phyloP scores from a whole-genome alignment of 1,284 basidiomycete species.

The Trichosporon asahii region DNA sequence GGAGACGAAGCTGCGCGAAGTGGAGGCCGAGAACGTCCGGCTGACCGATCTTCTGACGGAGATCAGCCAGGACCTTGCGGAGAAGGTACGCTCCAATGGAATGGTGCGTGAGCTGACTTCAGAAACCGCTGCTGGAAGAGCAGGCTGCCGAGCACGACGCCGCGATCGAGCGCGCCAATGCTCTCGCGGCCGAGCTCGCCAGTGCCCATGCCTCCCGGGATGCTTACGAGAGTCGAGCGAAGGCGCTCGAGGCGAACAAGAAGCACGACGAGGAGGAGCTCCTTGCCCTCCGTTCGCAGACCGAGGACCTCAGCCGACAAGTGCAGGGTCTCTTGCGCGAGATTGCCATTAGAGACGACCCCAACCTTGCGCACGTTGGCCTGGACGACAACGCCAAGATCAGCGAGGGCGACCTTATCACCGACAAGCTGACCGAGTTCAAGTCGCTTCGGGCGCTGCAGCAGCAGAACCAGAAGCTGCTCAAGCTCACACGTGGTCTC shows the following conservation, averaged over 20 bases:
- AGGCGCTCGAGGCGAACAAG: slow-evolving; percentile 61
- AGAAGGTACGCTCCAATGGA: slow-evolving; percentile 60
- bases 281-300: slow-evolving; percentile 67
- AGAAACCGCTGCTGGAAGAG: slow-evolving; percentile 83
- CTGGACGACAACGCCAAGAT: slow-evolving; percentile 55
- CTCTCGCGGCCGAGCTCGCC: slow-evolving; percentile 75
- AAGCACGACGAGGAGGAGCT: slow-evolving; percentile 65
- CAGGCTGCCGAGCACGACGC: slow-evolving; percentile 82
- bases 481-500: slow-evolving; percentile 77
- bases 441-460: slow-evolving; percentile 74
- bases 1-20: slow-evolving; percentile 73
- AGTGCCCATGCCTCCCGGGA: slow-evolving; percentile 65
- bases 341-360: slow-evolving; percentile 74
- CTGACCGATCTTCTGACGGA: slow-evolving; percentile 65
- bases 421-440: slow-evolving; percentile 86
- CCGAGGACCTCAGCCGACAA: slow-evolving; percentile 83
- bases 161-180: slow-evolving; percentile 68
- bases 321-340: slow-evolving; percentile 75
- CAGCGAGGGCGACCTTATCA: slow-evolving; percentile 69
- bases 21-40: slow-evolving; percentile 72
- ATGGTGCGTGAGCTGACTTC: slow-evolving; percentile 13
- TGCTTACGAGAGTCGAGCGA: slow-evolving; percentile 33
- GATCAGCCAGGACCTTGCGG: slow-evolving; percentile 68
- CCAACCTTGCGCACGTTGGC: slow-evolving; percentile 68
- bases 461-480: slow-evolving; percentile 77